A percentile compares a stretch with the other conserved stretches of the same genome.
Conservation (phyloP, 164 flowering plant species). For the Stephania japonica region DNA sequence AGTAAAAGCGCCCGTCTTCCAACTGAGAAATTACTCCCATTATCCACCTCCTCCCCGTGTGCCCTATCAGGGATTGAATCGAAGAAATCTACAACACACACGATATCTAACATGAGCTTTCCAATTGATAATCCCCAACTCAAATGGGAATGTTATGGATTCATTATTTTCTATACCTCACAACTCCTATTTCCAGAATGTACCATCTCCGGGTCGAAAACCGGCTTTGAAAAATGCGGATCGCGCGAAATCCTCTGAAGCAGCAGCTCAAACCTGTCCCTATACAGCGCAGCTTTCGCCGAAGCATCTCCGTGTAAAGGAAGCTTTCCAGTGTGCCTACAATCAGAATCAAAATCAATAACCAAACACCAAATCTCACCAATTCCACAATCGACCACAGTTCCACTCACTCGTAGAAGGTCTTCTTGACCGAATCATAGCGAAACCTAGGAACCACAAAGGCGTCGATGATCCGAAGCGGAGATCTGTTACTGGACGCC, state of each 20-base stretch:
- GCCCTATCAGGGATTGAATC: slow-evolving; percentile 82
- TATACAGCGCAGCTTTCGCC: slow-evolving; percentile 69
- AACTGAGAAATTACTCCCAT: slow-evolving; percentile 96
- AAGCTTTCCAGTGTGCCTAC: slow-evolving; percentile 60
- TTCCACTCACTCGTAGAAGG: slow-evolving; percentile 72
- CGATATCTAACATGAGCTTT: no score
- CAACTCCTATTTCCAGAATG: slow-evolving; percentile 56
- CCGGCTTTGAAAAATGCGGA: slow-evolving; percentile 71
- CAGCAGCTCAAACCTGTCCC: slow-evolving; percentile 79
- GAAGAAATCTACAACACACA: slow-evolving; percentile 59
- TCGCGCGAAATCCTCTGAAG: slow-evolving; percentile 81
- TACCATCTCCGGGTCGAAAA: slow-evolving; percentile 53
- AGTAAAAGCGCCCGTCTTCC: slow-evolving; percentile 95
- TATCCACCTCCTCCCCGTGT: slow-evolving; percentile 77
- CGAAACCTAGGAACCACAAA: slow-evolving; percentile 66
- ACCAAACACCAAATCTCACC: background rate
- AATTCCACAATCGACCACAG: background rate
- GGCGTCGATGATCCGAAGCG: slow-evolving; percentile 58
- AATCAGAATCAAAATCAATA: background rate
- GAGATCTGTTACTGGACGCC: slow-evolving; percentile 23
- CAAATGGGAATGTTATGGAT: background rate
- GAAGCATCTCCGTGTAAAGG: slow-evolving; percentile 83
- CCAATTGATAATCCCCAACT: no score
- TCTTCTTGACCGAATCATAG: slow-evolving; percentile 68
- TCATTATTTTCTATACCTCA: slow-evolving; percentile 41